Base-by-base conservation (phyloP, 148 eudicot genomes). In the Fagopyrum homotropicum region DNA sequence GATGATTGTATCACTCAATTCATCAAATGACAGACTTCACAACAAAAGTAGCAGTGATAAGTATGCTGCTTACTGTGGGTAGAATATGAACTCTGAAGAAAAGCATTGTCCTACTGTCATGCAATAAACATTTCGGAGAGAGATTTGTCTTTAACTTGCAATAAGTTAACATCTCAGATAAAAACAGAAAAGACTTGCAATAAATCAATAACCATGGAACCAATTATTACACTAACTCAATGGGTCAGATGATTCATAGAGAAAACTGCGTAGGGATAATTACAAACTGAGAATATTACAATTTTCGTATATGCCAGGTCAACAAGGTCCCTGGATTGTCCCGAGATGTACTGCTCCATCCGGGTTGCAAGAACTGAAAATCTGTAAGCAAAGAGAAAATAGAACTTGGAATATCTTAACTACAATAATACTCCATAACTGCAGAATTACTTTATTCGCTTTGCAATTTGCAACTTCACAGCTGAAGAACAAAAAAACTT, bases 271-370 rank as follows among this genome's bases (percentile, higher is more conserved):
- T 2, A 57, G 4, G 9, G 26, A 6, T 57, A 7, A 17, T 7
- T 57, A 19, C 11, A 35, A 14, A 40, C 0, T 14, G 45, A 63
- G n/a, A 80, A 45, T 73, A 90, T 87, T 78, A 92, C 98, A 83
- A 92, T 84, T 78, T 92, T 95, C 30, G 88, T 84, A 80, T 95
- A 95, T 68, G 97, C 98, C 82, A 87, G 92, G 79, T 95, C 98
- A 81, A 95, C 98, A 84, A 95, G 86, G 85, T 95, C 98, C 87
- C 98, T 92, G 69, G 98, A 92, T 69, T 90, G 92, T 78, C 98
- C 98, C 76, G 92, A 95, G 78, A 95, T 90, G 84, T 95, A 95
- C 77, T 92, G 98, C 89, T 95, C 98, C 98, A 95, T 92, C 73
- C 96, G 93, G 73, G 98, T 95, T 14, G 97, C 98, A 88, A 95